Percentiles rank a stretch among this genome's conserved stretches.
Conservation (phyloP, 2,329 filamentous ascomycete species). For the Diaporthe sp. region DNA sequence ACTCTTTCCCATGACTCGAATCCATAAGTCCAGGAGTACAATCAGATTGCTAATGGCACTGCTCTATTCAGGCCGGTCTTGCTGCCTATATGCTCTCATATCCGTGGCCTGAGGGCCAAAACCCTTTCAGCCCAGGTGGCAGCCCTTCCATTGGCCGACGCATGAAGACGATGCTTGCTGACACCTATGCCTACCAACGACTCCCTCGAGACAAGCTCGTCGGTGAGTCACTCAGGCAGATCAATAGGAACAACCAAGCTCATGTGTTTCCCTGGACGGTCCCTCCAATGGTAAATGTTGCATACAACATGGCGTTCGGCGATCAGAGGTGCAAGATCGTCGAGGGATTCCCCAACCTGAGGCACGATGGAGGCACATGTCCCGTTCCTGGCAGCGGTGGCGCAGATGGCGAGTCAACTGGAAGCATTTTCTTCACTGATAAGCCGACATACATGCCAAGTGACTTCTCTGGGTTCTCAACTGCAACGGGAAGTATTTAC, state of each 20-base stretch:
- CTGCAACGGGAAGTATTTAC: constrained; percentile 12
- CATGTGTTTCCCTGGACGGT: constrained; percentile 6
- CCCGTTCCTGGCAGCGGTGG: constrained; percentile 21
- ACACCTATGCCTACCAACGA: constrained; percentile 34
- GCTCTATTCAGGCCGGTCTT: constrained; percentile 23
- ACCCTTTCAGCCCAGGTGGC: background rate
- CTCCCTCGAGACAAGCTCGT: constrained; percentile 14
- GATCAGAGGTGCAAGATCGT: constrained; percentile 34
- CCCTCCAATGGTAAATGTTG: constrained; percentile 18
- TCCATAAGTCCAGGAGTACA: background rate
- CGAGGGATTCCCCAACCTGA: constrained; percentile 30
- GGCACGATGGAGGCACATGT: constrained; percentile 20
- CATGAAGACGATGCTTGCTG: constrained; percentile 26
- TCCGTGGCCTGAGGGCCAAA: constrained; percentile 9
- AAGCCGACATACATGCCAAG: constrained; percentile 27
- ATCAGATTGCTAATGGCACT: background rate
- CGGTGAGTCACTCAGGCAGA: background rate
- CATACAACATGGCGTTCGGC: constrained; percentile 37
- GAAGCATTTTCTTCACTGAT: constrained; percentile 10
- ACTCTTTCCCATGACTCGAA: no score
- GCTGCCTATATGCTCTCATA: constrained; percentile 32
- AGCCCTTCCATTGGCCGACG: constrained; percentile 9
- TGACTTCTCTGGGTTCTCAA: constrained; percentile 13
- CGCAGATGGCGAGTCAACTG: constrained; percentile 12
- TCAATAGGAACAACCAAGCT: background rate